Evolutionary conservation across 805 yeast genomes (phyloP), one percentile per base, ranked within the genome.

Genomic region (Starmera amethionina): DNA sequence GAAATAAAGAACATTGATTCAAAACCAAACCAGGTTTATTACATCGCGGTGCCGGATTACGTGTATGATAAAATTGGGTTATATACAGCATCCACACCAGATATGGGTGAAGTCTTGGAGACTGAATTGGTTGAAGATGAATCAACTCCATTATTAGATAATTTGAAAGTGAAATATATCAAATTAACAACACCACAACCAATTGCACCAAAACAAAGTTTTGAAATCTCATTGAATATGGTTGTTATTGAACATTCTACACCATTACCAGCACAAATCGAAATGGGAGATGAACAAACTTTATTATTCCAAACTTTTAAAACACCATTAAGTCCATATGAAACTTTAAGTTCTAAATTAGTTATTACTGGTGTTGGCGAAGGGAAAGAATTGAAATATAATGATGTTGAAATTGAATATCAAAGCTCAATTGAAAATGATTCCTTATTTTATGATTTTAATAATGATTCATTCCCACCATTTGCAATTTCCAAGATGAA

Each of bases 201-300:
- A 32, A 63, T 89, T 41, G 72, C 81, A 9, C 84, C 94, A 25
- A 75, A 77, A 30, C 70, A 77, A 19, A 60, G 62, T 29, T 57
- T 68, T 36, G 64, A 68, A 31, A 52, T 90, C 35, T 60, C 63
- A 32, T 61, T 80, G 14, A 67, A 74, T 29, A 60, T 68, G 44
- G 72, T 75, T 3, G 63, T 72, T 42, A 67, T 74, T 29, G 65
- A 69, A 42, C 56, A 63, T 30, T 51, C 79, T 37, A 44, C 49
- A 39, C 86, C 97, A 34, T 57, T 72, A 39, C 97, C 97, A 1
- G 70, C 68, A 39, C 62, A 67, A 44, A 75, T 82, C 34, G 67
- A 62, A 14, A 68, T 89, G 64, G 64, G 62, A 9, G 84, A 74
- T 19, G 62, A 62, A 30, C 97, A 89, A 65, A 61, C 67, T 28